Conservation (phyloP, 257 asterid genomes). For the Cynanchum wilfordii region DNA sequence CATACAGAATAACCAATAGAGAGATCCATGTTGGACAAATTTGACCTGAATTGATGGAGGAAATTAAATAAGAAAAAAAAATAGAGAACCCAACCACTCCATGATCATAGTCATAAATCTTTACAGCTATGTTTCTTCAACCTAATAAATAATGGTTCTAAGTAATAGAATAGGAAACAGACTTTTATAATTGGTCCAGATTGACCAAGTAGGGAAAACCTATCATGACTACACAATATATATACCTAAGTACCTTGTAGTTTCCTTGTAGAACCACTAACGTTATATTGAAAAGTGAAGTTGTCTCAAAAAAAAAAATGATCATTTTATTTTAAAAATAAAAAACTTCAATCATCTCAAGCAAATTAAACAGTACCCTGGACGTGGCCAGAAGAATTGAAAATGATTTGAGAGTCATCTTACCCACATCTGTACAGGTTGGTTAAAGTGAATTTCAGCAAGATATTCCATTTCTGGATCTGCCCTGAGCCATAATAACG, state of each 20-base stretch:
- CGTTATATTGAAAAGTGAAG: neutral
- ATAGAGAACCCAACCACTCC: neutral
- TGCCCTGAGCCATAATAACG: slow-evolving; percentile 91
- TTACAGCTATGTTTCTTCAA: neutral
- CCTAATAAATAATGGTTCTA: neutral
- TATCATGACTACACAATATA: neutral
- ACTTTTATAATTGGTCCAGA: neutral
- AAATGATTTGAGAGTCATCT: slow-evolving; percentile 27
- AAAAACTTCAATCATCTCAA: neutral
- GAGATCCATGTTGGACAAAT: neutral
- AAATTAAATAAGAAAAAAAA: neutral
- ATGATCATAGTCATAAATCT: neutral
- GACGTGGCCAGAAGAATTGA: neutral
- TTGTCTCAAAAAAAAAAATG: neutral
- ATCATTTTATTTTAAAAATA: neutral
- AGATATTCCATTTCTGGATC: slow-evolving; percentile 99
- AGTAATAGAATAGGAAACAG: neutral
- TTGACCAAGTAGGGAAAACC: neutral
- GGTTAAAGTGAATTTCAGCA: slow-evolving; percentile 81
- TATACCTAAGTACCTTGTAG: too few relatives aligned
- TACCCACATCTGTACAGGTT: slow-evolving; percentile 99
- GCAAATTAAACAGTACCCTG: neutral
- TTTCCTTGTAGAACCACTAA: neutral
- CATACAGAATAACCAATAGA: neutral
- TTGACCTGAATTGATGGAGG: neutral